phyloP scores from a whole-genome alignment of 2,329 filamentous ascomycete species.

The Beauveria scarabaeidicola region DNA sequence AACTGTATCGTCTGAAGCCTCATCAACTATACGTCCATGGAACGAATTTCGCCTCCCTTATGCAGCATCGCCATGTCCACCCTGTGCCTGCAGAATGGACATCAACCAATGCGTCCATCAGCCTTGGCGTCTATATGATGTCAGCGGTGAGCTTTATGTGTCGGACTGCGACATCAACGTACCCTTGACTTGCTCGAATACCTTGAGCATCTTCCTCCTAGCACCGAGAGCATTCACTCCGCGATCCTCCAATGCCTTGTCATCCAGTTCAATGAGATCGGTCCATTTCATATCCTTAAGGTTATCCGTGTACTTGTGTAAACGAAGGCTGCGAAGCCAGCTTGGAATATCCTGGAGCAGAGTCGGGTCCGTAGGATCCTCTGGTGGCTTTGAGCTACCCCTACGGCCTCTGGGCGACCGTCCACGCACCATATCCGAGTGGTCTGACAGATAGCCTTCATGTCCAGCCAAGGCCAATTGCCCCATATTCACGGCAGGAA shows the following conservation, averaged over 20 bases:
- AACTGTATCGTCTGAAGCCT: neutral
- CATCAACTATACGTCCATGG: neutral
- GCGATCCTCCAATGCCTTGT: slow-evolving; percentile 83
- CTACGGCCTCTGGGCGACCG: slow-evolving; percentile 86
- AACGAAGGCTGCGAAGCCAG: slow-evolving; percentile 86
- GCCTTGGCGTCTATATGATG: slow-evolving; percentile 4
- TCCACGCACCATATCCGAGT: slow-evolving; percentile 83
- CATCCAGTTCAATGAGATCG: slow-evolving; percentile 83
- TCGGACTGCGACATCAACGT: slow-evolving; percentile 18
- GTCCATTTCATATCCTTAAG: slow-evolving; percentile 96
- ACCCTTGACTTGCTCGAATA: slow-evolving; percentile 93
- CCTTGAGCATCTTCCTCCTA: slow-evolving; percentile 96
- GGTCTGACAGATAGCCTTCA: slow-evolving; percentile 88
- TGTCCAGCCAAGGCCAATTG: slow-evolving; percentile 62
- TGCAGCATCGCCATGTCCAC: neutral
- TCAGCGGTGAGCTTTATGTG: neutral
- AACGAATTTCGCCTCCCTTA: neutral
- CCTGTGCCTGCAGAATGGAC: slow-evolving; percentile 8
- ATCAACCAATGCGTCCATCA: slow-evolving; percentile 7
- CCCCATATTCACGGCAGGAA: slow-evolving; percentile 62
- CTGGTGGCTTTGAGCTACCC: slow-evolving; percentile 93
- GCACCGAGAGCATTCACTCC: slow-evolving; percentile 94
- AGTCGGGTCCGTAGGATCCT: slow-evolving; percentile 87
- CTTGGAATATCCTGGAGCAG: slow-evolving; percentile 91
- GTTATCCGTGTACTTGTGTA: slow-evolving; percentile 99